Evolutionary conservation across 1,284 basidiomycete genomes (phyloP).

Genomic region (Vanrija sp.): DNA sequence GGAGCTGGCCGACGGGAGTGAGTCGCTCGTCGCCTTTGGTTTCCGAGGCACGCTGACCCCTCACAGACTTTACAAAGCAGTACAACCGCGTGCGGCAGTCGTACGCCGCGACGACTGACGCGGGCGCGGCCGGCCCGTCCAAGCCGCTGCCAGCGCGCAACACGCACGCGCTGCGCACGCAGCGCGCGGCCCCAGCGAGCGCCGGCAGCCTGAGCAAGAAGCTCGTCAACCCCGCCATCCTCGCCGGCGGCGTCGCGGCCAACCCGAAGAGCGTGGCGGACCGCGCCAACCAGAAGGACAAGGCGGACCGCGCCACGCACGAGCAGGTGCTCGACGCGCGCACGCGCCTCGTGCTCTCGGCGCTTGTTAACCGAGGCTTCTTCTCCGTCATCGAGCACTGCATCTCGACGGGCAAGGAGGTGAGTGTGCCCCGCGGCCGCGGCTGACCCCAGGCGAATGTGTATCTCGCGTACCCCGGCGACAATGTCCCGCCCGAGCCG

Average conservation of each 20-base stretch:
- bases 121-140: constrained; percentile 15
- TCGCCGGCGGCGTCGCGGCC: constrained; percentile 64
- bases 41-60: constrained; percentile 12
- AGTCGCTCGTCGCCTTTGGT: constrained; percentile 14
- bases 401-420: constrained; percentile 93
- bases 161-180: constrained; percentile 24
- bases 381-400: constrained; percentile 87
- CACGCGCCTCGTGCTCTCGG: constrained; percentile 83
- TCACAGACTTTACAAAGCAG: constrained; percentile 88
- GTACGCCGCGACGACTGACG: constrained; percentile 21
- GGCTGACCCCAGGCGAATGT: constrained; percentile 70
- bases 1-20: constrained; percentile 67
- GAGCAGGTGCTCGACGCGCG: constrained; percentile 92
- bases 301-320: constrained; percentile 86
- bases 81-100: constrained; percentile 88
- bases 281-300: constrained; percentile 82
- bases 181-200: constrained; percentile 42
- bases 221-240: constrained; percentile 57
- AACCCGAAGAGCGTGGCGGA: constrained; percentile 86
- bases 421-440: constrained; percentile 40
- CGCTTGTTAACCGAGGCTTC: constrained; percentile 83
- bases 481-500: constrained; percentile 49
- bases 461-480: constrained; percentile 74
- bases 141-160: constrained; percentile 37
- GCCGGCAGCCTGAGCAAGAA: constrained; percentile 60